Conservation (phyloP, 129 eudicot species). For the Lactuca sativa region DNA sequence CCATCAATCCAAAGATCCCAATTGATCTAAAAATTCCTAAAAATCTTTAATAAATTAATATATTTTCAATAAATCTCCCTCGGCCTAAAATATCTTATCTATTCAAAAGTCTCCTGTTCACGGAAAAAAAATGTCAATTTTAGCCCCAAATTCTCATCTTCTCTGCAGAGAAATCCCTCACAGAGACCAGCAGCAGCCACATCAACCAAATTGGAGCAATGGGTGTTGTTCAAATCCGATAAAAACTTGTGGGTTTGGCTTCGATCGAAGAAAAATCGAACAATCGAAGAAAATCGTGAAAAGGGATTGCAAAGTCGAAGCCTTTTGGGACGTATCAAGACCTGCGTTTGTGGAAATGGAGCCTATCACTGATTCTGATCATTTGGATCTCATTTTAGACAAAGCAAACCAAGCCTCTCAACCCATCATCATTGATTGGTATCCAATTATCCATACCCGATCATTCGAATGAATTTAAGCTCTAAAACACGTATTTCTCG, state of each 20-base stretch:
- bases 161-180: slow-evolving; percentile 52
- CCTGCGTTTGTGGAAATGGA: slow-evolving; percentile 66
- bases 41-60: not conserved
- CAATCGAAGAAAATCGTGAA: slow-evolving; percentile 35
- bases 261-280: slow-evolving; percentile 45
- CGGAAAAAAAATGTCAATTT: slow-evolving; percentile 57
- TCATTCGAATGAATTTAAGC: not conserved
- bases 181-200: slow-evolving; percentile 44
- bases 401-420: slow-evolving; percentile 49
- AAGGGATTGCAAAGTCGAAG: slow-evolving; percentile 51
- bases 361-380: slow-evolving; percentile 66
- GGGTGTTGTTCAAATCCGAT: slow-evolving; percentile 37
- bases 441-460: slow-evolving; percentile 34
- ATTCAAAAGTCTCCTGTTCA: slow-evolving; percentile 4
- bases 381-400: slow-evolving; percentile 59
- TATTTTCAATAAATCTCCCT: slow-evolving; percentile 12
- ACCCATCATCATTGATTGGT: slow-evolving; percentile 91
- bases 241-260: slow-evolving; percentile 53
- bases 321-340: slow-evolving; percentile 63
- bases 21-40: not conserved
- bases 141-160: slow-evolving; percentile 76
- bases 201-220: slow-evolving; percentile 35
- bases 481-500: not conserved
- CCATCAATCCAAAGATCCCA: not conserved
- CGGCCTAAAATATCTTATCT: slow-evolving; percentile 50